Conservation (phyloP, 106 monocot species). For the Acorus calamus region DNA sequence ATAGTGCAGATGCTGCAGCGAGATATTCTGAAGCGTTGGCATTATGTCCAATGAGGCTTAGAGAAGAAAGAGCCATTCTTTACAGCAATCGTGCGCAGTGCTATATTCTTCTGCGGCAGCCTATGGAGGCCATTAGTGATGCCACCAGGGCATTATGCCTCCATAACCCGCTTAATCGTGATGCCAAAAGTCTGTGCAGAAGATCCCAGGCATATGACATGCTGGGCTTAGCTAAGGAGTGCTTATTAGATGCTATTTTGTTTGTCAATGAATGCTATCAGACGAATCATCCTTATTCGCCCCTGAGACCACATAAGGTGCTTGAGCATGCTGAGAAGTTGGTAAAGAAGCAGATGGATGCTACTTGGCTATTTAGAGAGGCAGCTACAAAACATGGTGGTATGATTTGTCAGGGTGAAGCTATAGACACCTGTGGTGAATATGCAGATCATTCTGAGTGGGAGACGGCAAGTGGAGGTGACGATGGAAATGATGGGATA, state of each 20-base stretch:
- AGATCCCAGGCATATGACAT: constrained; percentile 94
- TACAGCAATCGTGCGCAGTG: constrained; percentile 94
- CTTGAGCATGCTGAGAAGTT: constrained; percentile 92
- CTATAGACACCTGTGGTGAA: constrained; percentile 39
- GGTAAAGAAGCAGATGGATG: constrained; percentile 89
- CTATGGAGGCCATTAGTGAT: constrained; percentile 78
- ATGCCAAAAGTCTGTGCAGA: constrained; percentile 91
- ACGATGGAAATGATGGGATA: constrained; percentile 42
- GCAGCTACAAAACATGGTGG: constrained; percentile 82
- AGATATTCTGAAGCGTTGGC: constrained; percentile 88
- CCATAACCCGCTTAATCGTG: constrained; percentile 70
- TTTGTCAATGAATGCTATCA: constrained; percentile 87
- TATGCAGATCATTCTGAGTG: constrained; percentile 90
- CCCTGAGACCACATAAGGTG: constrained; percentile 72
- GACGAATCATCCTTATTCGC: constrained; percentile 66
- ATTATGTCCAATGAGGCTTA: constrained; percentile 82
- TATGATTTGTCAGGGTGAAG: constrained; percentile 34
- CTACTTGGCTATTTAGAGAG: constrained; percentile 93
- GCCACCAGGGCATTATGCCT: constrained; percentile 78
- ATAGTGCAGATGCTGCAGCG: constrained; percentile 62
- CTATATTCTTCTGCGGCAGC: constrained; percentile 87
- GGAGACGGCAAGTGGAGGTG: constrained; percentile 97
- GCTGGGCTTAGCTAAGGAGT: constrained; percentile 83
- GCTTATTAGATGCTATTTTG: constrained; percentile 80
- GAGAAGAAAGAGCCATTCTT: constrained; percentile 81